Percentiles rank a stretch among this genome's conserved stretches.
These are phyloP conservation scores for Pezicula radicicola DNA, from an alignment of 2,329 filamentous ascomycete genomes.

Conservation along the genomic window DNA sequence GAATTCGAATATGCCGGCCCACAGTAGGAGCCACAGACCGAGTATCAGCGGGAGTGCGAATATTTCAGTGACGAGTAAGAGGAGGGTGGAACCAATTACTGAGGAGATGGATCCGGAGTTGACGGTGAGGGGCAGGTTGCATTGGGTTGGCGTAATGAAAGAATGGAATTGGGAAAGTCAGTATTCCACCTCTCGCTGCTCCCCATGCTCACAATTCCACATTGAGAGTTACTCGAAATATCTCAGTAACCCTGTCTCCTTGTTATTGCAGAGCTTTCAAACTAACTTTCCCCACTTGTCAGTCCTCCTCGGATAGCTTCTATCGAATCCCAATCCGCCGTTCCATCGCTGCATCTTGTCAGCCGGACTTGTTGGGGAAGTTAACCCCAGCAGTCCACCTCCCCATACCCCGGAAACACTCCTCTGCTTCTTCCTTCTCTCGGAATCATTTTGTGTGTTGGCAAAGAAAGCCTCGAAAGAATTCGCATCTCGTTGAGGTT, in stretches of 20 bases:
- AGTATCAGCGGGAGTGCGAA: slow-evolving; percentile 7
- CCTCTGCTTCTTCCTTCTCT: slow-evolving; percentile 3
- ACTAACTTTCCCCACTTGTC: not conserved
- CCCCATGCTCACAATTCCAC: not conserved
- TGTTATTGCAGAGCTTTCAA: not conserved
- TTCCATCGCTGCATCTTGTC: not conserved
- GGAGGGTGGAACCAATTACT: slow-evolving; percentile 23
- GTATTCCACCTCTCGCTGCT: slow-evolving; percentile 21
- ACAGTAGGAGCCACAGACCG: slow-evolving; percentile 21
- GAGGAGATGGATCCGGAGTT: slow-evolving; percentile 53
- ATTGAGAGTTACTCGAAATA: not conserved
- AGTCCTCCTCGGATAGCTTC: not conserved
- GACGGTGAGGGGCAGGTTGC: slow-evolving; percentile 62
- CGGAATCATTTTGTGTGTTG: slow-evolving; percentile 11
- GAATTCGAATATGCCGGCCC: slow-evolving; percentile 14
- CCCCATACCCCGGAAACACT: slow-evolving; percentile 6
- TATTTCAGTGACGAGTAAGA: slow-evolving; percentile 10
- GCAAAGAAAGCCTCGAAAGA: slow-evolving; percentile 17
- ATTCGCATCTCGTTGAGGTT: not conserved
- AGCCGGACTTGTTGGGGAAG: not conserved
- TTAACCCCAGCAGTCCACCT: slow-evolving; percentile 4
- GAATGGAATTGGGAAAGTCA: slow-evolving; percentile 72
- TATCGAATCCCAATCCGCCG: not conserved
- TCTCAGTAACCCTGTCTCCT: not conserved
- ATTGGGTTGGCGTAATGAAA: slow-evolving; percentile 71